Percentiles rank a stretch among this genome's conserved stretches.
These are phyloP conservation scores for Teratosphaeria epicoccoides DNA, from an alignment of 2,329 filamentous ascomycete genomes.

Conservation along the genomic window DNA sequence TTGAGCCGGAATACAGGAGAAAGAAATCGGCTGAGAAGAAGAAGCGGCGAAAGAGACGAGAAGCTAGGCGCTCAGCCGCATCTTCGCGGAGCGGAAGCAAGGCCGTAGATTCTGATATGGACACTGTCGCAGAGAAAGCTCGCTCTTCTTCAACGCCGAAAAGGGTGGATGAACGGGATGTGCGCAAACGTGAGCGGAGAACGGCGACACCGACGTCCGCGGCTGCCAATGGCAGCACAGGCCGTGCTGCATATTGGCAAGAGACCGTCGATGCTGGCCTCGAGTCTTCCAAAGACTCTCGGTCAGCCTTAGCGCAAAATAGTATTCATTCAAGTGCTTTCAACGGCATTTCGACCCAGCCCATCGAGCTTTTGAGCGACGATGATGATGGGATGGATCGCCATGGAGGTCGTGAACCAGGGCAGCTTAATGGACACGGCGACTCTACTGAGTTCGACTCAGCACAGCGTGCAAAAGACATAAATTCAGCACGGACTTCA, in stretches of 20 bases:
- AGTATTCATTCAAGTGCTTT: not conserved
- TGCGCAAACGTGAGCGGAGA: not conserved
- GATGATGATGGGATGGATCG: not conserved
- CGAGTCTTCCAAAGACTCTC: not conserved
- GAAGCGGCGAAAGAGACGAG: not conserved
- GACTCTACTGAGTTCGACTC: too few relatives aligned
- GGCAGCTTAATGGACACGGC: too few relatives aligned
- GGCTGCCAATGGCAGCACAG: not conserved
- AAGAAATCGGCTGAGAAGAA: slow-evolving; percentile 1
- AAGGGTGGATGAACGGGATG: not conserved
- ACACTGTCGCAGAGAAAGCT: not conserved
- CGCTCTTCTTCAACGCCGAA: not conserved
- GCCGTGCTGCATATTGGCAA: not conserved
- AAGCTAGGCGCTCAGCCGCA: not conserved
- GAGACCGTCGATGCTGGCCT: not conserved
- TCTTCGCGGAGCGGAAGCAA: not conserved
- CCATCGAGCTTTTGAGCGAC: not conserved
- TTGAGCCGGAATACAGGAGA: slow-evolving; percentile 14
- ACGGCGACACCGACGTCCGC: not conserved
- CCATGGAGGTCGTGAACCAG: too few relatives aligned
- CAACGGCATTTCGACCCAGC: not conserved
- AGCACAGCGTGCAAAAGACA: too few relatives aligned
- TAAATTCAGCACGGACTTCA: not conserved
- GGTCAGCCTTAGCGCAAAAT: not conserved
- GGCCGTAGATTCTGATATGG: not conserved